phyloP scores from a whole-genome alignment of 108 stramenopile genomes.

The Pseudonitzschia pungens region DNA sequence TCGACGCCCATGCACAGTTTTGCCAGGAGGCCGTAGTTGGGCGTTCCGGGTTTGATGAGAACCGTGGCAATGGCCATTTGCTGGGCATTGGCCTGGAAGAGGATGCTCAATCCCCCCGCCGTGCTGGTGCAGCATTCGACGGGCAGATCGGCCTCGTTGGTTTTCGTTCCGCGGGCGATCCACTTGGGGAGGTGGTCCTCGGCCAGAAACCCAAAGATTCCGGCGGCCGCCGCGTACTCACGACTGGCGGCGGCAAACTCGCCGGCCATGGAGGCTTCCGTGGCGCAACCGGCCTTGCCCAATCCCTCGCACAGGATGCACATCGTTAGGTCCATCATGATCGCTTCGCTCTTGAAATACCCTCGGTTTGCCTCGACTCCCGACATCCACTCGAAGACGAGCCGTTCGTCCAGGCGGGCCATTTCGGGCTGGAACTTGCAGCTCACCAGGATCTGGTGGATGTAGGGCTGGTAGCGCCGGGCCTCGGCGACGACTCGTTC shows the following conservation, averaged over 20 bases:
- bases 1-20: slow-evolving; percentile 75
- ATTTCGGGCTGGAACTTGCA: slow-evolving; percentile 85
- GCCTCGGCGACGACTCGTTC: slow-evolving; percentile 56
- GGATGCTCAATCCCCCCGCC: slow-evolving; percentile 58
- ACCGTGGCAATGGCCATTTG: slow-evolving; percentile 91
- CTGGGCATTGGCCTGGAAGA: slow-evolving; percentile 83
- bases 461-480: slow-evolving; percentile 53
- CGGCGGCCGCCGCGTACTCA: slow-evolving; percentile 74
- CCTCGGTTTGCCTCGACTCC: slow-evolving; percentile 63
- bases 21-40: slow-evolving; percentile 78
- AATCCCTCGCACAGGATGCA: slow-evolving; percentile 68
- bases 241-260: slow-evolving; percentile 76
- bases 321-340: slow-evolving; percentile 88
- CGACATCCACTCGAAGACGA: slow-evolving; percentile 75
- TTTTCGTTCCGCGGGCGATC: slow-evolving; percentile 73
- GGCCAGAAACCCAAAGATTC: slow-evolving; percentile 68
- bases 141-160: slow-evolving; percentile 61
- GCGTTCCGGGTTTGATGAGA: slow-evolving; percentile 73
- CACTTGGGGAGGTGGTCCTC: slow-evolving; percentile 77
- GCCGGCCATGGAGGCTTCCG: slow-evolving; percentile 67
- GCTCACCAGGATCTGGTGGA: slow-evolving; percentile 76
- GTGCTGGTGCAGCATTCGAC: slow-evolving; percentile 67
- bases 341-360: slow-evolving; percentile 74
- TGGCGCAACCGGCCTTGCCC: slow-evolving; percentile 71
- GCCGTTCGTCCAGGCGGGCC: slow-evolving; percentile 72